These are phyloP conservation scores for Aspergillus pseudotamarii DNA, from an alignment of 2,329 filamentous ascomycete species.

Conservation along the genomic window DNA sequence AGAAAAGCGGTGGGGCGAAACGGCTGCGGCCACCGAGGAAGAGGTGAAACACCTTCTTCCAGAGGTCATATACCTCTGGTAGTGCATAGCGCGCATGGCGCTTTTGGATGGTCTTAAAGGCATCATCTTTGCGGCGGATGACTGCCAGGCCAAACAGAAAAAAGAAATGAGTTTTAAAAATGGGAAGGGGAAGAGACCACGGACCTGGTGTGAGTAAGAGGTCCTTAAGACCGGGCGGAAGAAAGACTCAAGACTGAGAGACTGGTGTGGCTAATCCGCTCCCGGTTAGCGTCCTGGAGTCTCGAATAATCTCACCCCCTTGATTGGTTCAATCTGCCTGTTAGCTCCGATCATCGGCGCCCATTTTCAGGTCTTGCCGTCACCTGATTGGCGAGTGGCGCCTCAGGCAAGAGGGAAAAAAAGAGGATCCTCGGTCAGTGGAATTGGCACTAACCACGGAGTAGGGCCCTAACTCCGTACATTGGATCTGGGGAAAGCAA, in stretches of 20 bases:
- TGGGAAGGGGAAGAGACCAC: slow-evolving; percentile 19
- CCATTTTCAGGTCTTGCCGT: slow-evolving; percentile 2
- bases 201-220: slow-evolving; percentile 23
- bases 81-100: slow-evolving; percentile 51
- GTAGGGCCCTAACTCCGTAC: not conserved
- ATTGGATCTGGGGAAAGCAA: not conserved
- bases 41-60: slow-evolving; percentile 47
- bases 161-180: slow-evolving; percentile 20
- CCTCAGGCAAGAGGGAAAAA: not conserved
- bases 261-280: slow-evolving; percentile 9
- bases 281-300: slow-evolving; percentile 19
- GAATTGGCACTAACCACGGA: not conserved
- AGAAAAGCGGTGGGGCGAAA: slow-evolving; percentile 50
- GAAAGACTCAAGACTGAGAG: slow-evolving; percentile 20
- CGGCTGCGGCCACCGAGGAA: slow-evolving; percentile 46
- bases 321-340: slow-evolving; percentile 28
- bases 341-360: slow-evolving; percentile 36
- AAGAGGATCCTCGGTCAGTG: not conserved
- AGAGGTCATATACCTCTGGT: slow-evolving; percentile 43
- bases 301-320: slow-evolving; percentile 26
- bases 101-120: slow-evolving; percentile 53
- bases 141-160: slow-evolving; percentile 35
- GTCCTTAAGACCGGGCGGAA: slow-evolving; percentile 27
- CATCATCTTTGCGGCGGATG: slow-evolving; percentile 49
- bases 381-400: slow-evolving; percentile 17